These are phyloP conservation scores for Blastomyces gilchristii DNA, from an alignment of 2,329 filamentous ascomycete genomes.

Conservation along the genomic window DNA sequence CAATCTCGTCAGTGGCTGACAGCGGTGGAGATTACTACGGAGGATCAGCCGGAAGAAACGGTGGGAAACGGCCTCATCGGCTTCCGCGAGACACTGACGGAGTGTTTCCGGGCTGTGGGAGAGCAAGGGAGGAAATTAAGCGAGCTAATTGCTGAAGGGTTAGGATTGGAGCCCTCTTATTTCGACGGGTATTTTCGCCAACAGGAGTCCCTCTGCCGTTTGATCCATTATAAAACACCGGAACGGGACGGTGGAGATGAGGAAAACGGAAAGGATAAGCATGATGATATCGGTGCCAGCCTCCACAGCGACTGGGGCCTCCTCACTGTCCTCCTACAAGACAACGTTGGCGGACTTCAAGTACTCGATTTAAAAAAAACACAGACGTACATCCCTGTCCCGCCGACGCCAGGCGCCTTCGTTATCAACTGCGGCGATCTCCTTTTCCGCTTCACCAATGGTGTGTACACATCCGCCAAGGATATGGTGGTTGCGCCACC, in stretches of 20 bases:
- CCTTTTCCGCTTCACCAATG: slow-evolving; percentile 42
- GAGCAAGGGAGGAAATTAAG: not conserved
- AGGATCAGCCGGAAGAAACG: not conserved
- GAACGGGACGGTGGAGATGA: not conserved
- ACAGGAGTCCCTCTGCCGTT: slow-evolving; percentile 3
- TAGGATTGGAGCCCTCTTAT: not conserved
- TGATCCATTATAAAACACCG: slow-evolving; percentile 1
- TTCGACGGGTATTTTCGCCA: slow-evolving; percentile 2
- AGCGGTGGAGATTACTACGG: not conserved
- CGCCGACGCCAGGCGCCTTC: slow-evolving; percentile 37
- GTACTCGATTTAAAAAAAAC: slow-evolving; percentile 37
- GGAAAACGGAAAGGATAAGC: not conserved
- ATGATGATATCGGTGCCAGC: slow-evolving; percentile 1
- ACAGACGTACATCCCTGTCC: slow-evolving; percentile 37
- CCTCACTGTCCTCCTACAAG: slow-evolving; percentile 47
- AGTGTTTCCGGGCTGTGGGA: not conserved
- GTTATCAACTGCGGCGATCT: slow-evolving; percentile 45
- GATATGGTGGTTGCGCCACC: slow-evolving; percentile 16
- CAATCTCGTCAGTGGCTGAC: not conserved
- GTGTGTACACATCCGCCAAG: slow-evolving; percentile 40
- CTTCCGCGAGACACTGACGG: slow-evolving; percentile 1
- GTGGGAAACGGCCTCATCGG: not conserved
- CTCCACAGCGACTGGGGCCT: slow-evolving; percentile 45
- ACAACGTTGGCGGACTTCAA: slow-evolving; percentile 42
- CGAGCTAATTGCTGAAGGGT: slow-evolving; percentile 1